Base-by-base conservation (phyloP, 2,329 filamentous ascomycete genomes). In the Fusarium agapanthi region DNA sequence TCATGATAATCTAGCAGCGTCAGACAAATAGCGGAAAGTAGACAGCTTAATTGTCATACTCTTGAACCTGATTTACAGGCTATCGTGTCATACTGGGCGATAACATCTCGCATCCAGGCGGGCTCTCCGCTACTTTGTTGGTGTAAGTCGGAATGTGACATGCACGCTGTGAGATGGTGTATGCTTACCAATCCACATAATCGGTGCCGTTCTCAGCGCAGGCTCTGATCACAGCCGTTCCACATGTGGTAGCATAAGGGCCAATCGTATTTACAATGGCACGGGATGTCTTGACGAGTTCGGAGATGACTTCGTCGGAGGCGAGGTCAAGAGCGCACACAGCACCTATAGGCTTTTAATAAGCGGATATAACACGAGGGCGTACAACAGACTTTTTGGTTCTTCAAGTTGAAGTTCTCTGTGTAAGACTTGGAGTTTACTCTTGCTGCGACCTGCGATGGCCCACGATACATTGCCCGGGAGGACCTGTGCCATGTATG, bases 401-500 rank as follows among this genome's bases (percentile, higher is more conserved):
- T 32, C 63, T 12, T 58, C n/a, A 7, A 44, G 37, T 5, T 43
- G 28, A 8, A 74, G 53, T 3, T 69, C 40, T 30, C 88, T 83
- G 22, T 89, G 88, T 16, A 97, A 82, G 35, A 83, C 82, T 73
- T 91, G 86, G 6, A 98, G 87, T 80, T 97, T 97, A 58, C 84
- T 83, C 38, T 85, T 82, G n/a, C 92, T 94, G 28, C 95, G 91
- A 26, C 94, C 94, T 45, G 93, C 93, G 54, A 97, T 85, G 15
- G 92, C 94, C 94, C 94, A 97, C 83, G 89, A 93, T 64, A 96
- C 81, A 79, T 93, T 88, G 26, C 91, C 92, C 0, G 94, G 92
- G 2, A 94, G 85, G 69, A 88, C 83, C 26, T 87, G 86, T 54
- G 89, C 87, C 78, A 97, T 91, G 81, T 95, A 89, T 80, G 95